Evolutionary conservation across 2,329 filamentous ascomycete genomes (phyloP), one percentile per base, ranked within the genome.

Genomic region (Leptoxyphium fumago): DNA sequence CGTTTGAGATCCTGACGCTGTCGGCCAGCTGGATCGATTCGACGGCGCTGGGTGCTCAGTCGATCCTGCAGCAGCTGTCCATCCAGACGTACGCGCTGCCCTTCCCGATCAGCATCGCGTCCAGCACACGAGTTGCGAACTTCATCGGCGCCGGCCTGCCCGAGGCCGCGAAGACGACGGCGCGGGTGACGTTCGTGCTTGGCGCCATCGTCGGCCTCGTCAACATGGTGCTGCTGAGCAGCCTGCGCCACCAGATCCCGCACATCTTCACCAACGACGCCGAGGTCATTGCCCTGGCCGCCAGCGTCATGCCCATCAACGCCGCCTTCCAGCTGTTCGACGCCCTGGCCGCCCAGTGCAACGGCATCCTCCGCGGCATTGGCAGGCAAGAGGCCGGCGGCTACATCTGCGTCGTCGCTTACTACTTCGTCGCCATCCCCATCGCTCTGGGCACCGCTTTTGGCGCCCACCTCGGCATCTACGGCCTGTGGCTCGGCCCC

Each of bases 261-360:
- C 68, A 74, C 36, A 75, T 95, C 6, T 87, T 85, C 50, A 83
- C 85, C 48, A 76, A 73, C 0, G 71, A 80, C 45, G 62, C 73
- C 29, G 77, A 86, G 46, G 80, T 83, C 8, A 68, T 82, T 13
- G 67, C 72, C 1, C 80, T 85, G 59, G 77, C 76, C 0, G 70
- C 84, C 1, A 62, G 65, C 2, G 76, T 86, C 2, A 71, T 95
- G 30, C 88, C 87, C 0, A 66, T 95, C 2, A 85, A 84, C 47
- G 87, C 88, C 0, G 74, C 85, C 1, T 93, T 95, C 71, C 88
- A 96, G 61, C 73, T 94, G 18, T 88, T 93, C 54, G 89, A 98
- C 61, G 79, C 83, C 1, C 61, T 94, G 14, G 78, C 84, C 0
- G 76, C 83, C 2, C 81, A 81, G 34, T 86, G 84, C 45, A 88